Evolutionary conservation across 345 rosid genomes (phyloP).

Genomic region (Syzygium grande): DNA sequence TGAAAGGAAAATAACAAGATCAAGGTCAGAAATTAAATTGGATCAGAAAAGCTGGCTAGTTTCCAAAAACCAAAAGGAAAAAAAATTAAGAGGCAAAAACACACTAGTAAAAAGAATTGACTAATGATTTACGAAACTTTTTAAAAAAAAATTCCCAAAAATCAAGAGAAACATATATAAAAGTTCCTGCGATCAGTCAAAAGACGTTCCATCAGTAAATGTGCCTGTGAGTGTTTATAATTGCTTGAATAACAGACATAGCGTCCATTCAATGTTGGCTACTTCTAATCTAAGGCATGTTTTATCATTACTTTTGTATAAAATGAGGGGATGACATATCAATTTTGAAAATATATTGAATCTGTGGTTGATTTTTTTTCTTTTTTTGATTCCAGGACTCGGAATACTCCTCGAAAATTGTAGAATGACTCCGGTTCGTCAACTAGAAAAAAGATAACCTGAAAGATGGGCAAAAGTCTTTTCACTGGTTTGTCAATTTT

Average conservation of each 20-base stretch:
- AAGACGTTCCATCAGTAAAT: neutral
- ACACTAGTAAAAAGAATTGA: neutral
- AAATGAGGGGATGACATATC: neutral
- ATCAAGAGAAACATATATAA: too few species aligned
- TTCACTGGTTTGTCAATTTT: too few species aligned
- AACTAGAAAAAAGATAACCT: too few species aligned
- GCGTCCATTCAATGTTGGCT: neutral
- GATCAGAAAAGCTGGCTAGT: accelerated
- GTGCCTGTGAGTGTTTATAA: neutral
- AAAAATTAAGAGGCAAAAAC: neutral
- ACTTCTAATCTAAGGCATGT: neutral
- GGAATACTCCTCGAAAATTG: too few species aligned
- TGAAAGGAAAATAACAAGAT: neutral
- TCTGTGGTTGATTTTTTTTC: accelerated
- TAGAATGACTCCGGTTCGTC: neutral
- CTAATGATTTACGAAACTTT: neutral
- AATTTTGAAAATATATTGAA: too few species aligned
- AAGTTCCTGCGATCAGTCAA: neutral
- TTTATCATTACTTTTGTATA: too few species aligned
- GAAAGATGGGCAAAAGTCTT: too few species aligned
- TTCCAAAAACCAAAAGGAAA: neutral
- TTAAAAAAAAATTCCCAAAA: too few species aligned
- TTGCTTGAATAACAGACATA: neutral
- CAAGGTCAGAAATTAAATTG: neutral
- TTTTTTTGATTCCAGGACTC: neutral